Evolutionary conservation across 2,329 filamentous ascomycete genomes (phyloP).

Genomic region (Cordyceps farinosa): DNA sequence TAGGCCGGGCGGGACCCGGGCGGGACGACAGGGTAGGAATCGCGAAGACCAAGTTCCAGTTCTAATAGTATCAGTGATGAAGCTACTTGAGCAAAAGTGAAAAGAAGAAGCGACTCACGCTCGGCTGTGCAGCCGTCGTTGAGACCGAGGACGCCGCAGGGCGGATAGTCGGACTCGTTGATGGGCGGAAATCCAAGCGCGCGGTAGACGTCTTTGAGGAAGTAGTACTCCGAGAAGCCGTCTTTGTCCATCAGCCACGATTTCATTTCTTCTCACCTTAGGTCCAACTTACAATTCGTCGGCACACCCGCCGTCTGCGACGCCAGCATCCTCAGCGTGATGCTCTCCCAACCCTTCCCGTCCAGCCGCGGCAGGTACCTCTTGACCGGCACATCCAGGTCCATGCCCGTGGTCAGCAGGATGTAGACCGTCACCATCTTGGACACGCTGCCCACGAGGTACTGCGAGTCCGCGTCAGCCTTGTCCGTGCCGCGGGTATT

Average conservation of each 20-base stretch:
- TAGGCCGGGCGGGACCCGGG: slow-evolving; percentile 36
- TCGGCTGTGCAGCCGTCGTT: slow-evolving; percentile 33
- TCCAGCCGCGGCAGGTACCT: slow-evolving; percentile 34
- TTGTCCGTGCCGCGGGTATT: slow-evolving; percentile 34
- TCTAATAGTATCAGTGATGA: slow-evolving; percentile 23
- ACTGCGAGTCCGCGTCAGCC: slow-evolving; percentile 36
- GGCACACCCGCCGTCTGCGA: slow-evolving; percentile 36
- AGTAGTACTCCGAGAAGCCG: slow-evolving; percentile 37
- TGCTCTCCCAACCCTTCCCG: slow-evolving; percentile 33
- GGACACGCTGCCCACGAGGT: slow-evolving; percentile 39
- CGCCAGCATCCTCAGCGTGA: slow-evolving; percentile 36
- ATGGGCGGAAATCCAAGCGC: slow-evolving; percentile 36
- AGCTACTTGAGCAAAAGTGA: neutral
- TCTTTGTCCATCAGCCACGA: slow-evolving; percentile 21
- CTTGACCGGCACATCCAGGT: slow-evolving; percentile 32
- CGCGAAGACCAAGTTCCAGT: slow-evolving; percentile 30
- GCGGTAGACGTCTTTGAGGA: slow-evolving; percentile 33
- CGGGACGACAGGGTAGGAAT: slow-evolving; percentile 28
- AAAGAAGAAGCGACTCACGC: slow-evolving; percentile 23
- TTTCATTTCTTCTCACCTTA: neutral
- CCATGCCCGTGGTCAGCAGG: slow-evolving; percentile 33
- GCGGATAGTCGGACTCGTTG: slow-evolving; percentile 32
- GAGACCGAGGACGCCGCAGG: slow-evolving; percentile 35
- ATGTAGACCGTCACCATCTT: slow-evolving; percentile 39
- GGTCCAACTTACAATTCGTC: slow-evolving; percentile 32